Percentiles rank a stretch among this genome's conserved stretches.
phyloP scores from a whole-genome alignment of 768 basidiomycete species.

The Pisolithus tinctorius region DNA sequence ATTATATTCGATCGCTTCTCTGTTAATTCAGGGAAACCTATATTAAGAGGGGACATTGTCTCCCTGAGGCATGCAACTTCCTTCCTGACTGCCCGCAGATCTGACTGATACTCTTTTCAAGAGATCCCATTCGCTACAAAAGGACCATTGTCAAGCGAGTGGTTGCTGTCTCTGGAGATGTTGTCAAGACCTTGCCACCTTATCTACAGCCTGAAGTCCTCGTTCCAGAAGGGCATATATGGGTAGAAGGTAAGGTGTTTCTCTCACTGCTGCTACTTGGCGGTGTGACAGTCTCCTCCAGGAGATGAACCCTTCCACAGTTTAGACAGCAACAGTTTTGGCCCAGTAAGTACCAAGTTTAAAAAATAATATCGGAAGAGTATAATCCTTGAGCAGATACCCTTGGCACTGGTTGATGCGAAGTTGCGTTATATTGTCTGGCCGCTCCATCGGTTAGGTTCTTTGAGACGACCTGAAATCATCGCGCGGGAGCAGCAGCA shows the following conservation, averaged over 20 bases:
- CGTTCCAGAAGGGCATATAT: slow-evolving; percentile 59
- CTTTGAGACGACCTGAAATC: slow-evolving; percentile 8
- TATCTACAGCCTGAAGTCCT: slow-evolving; percentile 48
- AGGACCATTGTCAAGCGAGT: slow-evolving; percentile 61
- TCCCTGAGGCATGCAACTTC: slow-evolving; percentile 40
- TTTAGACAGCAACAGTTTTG: slow-evolving; percentile 67
- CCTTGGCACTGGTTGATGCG: slow-evolving; percentile 44
- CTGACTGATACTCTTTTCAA: slow-evolving; percentile 17
- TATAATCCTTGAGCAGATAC: slow-evolving; percentile 21
- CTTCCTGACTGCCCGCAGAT: background rate
- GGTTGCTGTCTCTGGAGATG: slow-evolving; percentile 55
- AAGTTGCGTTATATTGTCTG: slow-evolving; percentile 44
- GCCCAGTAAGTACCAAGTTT: slow-evolving; percentile 42
- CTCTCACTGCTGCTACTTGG: slow-evolving; percentile 13
- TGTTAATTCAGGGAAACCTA: slow-evolving; percentile 28
- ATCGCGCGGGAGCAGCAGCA: no score
- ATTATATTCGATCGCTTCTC: slow-evolving; percentile 55
- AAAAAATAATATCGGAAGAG: background rate
- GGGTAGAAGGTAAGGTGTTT: slow-evolving; percentile 59
- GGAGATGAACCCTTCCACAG: slow-evolving; percentile 64
- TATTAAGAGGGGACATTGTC: slow-evolving; percentile 59
- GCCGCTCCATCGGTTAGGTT: slow-evolving; percentile 45
- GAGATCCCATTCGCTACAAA: slow-evolving; percentile 52
- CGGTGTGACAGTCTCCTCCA: slow-evolving; percentile 15
- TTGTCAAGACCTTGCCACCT: slow-evolving; percentile 61